These are phyloP conservation scores for Mycena haematopus DNA, from an alignment of 768 basidiomycete genomes.

Conservation along the genomic window DNA sequence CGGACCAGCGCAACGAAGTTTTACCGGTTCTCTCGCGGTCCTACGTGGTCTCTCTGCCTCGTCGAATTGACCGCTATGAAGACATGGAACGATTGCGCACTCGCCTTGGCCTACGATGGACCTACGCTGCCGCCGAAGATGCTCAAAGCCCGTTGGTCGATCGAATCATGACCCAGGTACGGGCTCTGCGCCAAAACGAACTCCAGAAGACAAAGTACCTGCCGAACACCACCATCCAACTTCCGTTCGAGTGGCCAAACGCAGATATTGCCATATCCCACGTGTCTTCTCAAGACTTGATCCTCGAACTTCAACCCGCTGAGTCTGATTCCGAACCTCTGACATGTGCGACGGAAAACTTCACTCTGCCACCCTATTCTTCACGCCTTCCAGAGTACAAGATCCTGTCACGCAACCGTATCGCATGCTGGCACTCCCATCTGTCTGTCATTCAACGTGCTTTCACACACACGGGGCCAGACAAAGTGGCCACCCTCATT, in stretches of 20 bases:
- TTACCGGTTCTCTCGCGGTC: conserved; percentile 50
- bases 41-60: conserved; percentile 67
- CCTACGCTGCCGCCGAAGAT: conserved; percentile 1
- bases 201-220: neutral
- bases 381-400: conserved; percentile 50
- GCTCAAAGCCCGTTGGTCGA: conserved; percentile 14
- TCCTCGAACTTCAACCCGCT: neutral
- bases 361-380: conserved; percentile 42
- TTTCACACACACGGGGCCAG: conserved; percentile 11
- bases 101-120: neutral
- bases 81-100: conserved; percentile 54
- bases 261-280: neutral
- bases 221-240: conserved; percentile 9
- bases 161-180: conserved; percentile 18
- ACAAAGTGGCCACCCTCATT: conserved; percentile 53
- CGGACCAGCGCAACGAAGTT: neutral
- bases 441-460: conserved; percentile 51
- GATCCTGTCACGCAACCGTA: conserved; percentile 61
- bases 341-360: conserved; percentile 52
- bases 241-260: conserved; percentile 42
- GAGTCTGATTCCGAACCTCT: conserved; percentile 35
- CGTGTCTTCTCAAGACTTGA: neutral
- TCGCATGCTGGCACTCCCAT: conserved; percentile 81
- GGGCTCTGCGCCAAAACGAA: conserved; percentile 14
- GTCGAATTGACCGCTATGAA: conserved; percentile 57